These are phyloP conservation scores for Chalciporus chontae DNA, from an alignment of 768 basidiomycete genomes.

Conservation along the genomic window DNA sequence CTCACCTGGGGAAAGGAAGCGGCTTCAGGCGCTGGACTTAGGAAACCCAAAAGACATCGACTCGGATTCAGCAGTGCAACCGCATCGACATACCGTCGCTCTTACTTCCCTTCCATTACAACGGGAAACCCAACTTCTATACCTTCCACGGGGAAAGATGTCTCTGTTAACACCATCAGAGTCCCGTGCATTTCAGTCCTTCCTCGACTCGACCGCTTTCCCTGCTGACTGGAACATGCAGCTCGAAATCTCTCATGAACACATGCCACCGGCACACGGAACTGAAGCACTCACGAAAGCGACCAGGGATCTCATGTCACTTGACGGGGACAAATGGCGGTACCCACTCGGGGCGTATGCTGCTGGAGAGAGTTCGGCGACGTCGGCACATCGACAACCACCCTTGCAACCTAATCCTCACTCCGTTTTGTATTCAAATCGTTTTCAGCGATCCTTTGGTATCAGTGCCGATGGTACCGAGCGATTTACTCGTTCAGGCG, in stretches of 20 bases:
- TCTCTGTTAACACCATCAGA: conserved; percentile 65
- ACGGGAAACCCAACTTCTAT: neutral
- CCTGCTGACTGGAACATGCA: conserved; percentile 48
- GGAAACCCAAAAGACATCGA: conserved; percentile 17
- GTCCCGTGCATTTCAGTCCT: conserved; percentile 64
- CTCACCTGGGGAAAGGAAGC: conserved; percentile 22
- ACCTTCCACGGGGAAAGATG: conserved; percentile 33
- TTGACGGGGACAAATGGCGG: conserved; percentile 47
- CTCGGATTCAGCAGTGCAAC: conserved; percentile 17
- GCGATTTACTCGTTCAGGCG: neutral
- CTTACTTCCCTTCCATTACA: neutral
- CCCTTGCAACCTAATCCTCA: conserved; percentile 18
- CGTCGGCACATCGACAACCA: conserved; percentile 11
- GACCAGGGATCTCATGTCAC: conserved; percentile 79
- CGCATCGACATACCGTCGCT: conserved; percentile 2
- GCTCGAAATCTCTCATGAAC: conserved; percentile 37
- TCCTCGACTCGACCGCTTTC: conserved; percentile 48
- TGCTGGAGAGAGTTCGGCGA: conserved; percentile 4
- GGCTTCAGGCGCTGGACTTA: conserved; percentile 27
- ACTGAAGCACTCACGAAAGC: conserved; percentile 71
- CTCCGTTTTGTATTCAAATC: conserved; percentile 16
- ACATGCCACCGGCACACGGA: conserved; percentile 49
- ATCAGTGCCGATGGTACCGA: conserved; percentile 9
- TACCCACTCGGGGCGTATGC: conserved; percentile 22
- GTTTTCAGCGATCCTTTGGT: conserved; percentile 12